Conservation (phyloP, 2,329 filamentous ascomycete species). For the Peltaster fructicola region DNA sequence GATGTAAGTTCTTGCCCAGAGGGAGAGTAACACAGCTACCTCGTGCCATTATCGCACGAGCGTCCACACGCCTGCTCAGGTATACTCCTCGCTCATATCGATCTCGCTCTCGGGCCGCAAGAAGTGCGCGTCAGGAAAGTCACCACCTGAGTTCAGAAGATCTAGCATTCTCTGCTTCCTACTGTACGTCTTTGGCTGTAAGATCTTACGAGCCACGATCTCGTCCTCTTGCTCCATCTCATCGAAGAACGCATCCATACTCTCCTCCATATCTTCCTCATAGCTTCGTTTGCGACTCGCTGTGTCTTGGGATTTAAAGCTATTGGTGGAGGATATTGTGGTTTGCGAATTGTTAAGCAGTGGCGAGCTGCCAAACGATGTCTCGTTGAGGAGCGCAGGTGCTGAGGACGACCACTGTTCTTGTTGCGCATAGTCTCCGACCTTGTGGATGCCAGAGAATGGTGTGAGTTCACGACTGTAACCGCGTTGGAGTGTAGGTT, state of each 20-base stretch:
- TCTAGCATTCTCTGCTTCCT: no score
- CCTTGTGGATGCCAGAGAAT: slow-evolving; percentile 64
- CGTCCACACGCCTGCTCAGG: no score
- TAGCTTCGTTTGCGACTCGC: slow-evolving; percentile 17
- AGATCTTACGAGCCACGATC: no score
- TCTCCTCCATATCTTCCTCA: slow-evolving; percentile 20
- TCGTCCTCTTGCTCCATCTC: slow-evolving; percentile 8
- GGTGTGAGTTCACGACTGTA: slow-evolving; percentile 47
- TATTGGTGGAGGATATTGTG: slow-evolving; percentile 23
- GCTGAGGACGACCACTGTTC: slow-evolving; percentile 14
- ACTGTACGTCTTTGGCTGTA: no score
- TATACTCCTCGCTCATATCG: no score
- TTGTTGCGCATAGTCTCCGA: slow-evolving; percentile 52
- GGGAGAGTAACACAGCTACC: no score
- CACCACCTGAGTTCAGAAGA: no score
- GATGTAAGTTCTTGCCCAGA: no score
- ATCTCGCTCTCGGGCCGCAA: no score
- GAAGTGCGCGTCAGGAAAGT: no score
- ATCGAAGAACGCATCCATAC: slow-evolving; percentile 19
- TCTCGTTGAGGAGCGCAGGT: slow-evolving; percentile 7
- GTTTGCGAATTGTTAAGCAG: slow-evolving; percentile 18
- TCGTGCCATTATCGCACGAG: no score
- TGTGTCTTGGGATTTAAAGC: slow-evolving; percentile 3
- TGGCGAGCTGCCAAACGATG: slow-evolving; percentile 9
- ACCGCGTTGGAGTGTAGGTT: slow-evolving; percentile 3